These are phyloP conservation scores for Xylaria multiplex DNA, from an alignment of 2,329 filamentous ascomycete species.

Conservation along the genomic window DNA sequence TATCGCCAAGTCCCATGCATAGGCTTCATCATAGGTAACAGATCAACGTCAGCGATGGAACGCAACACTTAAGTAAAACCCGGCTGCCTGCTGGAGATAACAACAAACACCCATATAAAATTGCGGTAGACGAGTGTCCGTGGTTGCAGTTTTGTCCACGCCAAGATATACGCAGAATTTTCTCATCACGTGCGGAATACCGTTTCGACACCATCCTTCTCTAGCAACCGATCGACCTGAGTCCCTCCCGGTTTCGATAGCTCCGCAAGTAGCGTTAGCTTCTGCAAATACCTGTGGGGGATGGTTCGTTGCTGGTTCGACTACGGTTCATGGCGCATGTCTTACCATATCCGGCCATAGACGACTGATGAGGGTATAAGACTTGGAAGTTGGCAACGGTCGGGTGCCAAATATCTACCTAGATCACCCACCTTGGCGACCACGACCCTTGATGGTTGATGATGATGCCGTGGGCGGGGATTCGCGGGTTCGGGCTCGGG, in stretches of 20 bases:
- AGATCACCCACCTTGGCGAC: constrained; percentile 13
- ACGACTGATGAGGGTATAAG: constrained; percentile 13
- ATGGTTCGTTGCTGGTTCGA: constrained; percentile 19
- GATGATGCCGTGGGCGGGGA: constrained; percentile 20
- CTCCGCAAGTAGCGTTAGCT: constrained; percentile 16
- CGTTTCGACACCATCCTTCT: constrained; percentile 16
- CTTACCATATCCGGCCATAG: constrained; percentile 18
- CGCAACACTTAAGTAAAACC: constrained; percentile 24
- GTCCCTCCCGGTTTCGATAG: constrained; percentile 14
- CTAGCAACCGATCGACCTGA: constrained; percentile 7
- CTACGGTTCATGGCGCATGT: constrained; percentile 21
- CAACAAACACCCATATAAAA: constrained; percentile 20
- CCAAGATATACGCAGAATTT: constrained; percentile 16
- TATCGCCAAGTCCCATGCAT: constrained; percentile 35
- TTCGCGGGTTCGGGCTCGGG: constrained; percentile 32
- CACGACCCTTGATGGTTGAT: constrained; percentile 14
- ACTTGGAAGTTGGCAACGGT: constrained; percentile 4
- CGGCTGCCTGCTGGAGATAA: constrained; percentile 33
- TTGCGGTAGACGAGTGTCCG: constrained; percentile 4
- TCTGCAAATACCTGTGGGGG: constrained; percentile 19
- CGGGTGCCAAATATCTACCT: constrained; percentile 5
- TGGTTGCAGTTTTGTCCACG: constrained; percentile 7
- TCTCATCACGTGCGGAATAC: constrained; percentile 19
- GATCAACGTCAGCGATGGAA: constrained; percentile 34
- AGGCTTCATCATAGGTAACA: constrained; percentile 24